A percentile compares a stretch with the other conserved stretches of the same genome.
Conservation (phyloP, 1,284 basidiomycete species). For the Cutaneotrichosporon sp. region DNA sequence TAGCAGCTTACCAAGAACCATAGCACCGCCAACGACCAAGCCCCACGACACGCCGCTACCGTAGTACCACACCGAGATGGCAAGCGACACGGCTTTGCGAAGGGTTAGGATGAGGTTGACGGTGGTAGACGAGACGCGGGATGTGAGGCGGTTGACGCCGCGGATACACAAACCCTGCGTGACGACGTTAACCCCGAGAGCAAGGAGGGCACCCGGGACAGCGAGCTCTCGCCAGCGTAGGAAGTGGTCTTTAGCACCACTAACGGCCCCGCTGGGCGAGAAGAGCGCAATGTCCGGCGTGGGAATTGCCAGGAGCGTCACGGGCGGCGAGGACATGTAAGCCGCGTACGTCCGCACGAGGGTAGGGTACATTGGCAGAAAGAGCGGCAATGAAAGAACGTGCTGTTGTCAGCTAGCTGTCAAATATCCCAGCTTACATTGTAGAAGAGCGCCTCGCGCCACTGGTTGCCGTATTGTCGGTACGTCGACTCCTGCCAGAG, state of each 20-base stretch:
- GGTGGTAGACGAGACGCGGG: constrained; percentile 65
- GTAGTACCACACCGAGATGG: constrained; percentile 54
- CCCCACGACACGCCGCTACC: constrained; percentile 37
- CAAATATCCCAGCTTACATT: constrained; percentile 25
- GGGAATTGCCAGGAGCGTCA: constrained; percentile 31
- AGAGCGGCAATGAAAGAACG: constrained; percentile 66
- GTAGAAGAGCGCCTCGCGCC: constrained; percentile 91
- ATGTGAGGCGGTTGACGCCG: constrained; percentile 79
- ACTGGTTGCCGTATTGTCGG: constrained; percentile 61
- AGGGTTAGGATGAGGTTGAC: constrained; percentile 86
- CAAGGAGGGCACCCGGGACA: constrained; percentile 61
- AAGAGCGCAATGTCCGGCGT: constrained; percentile 5
- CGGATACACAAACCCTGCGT: constrained; percentile 86
- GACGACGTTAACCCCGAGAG: constrained; percentile 68
- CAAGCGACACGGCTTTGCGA: constrained; percentile 77
- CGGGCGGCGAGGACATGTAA: constrained; percentile 35
- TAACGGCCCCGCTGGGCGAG: not conserved
- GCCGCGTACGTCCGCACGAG: constrained; percentile 50
- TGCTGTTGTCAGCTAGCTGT: constrained; percentile 35
- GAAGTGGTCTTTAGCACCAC: constrained; percentile 3
- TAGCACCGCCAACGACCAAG: constrained; percentile 36
- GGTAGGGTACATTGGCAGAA: constrained; percentile 59
- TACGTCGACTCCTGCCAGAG: constrained; percentile 81
- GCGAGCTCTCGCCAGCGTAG: constrained; percentile 23
- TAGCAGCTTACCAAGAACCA: constrained; percentile 32